Evolutionary conservation across 306 rosid genomes (phyloP).

Genomic region (Ceratonia siliqua): DNA sequence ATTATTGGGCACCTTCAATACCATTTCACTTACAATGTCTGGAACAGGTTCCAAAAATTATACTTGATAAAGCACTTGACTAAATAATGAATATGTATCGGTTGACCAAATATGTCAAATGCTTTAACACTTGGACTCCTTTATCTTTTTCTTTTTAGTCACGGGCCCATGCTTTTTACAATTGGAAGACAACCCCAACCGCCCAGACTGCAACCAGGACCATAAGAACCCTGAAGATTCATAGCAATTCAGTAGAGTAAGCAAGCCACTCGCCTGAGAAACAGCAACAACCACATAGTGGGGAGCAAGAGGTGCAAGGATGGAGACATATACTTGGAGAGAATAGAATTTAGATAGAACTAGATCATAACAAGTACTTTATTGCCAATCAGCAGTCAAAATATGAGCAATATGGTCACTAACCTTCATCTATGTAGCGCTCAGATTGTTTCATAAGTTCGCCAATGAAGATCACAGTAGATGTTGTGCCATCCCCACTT

Average conservation of each 20-base stretch:
- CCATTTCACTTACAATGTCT: background rate
- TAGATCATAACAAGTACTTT: background rate
- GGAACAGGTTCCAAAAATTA: background rate
- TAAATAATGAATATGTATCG: background rate
- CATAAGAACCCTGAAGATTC: background rate
- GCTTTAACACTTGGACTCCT: background rate
- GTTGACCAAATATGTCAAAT: background rate
- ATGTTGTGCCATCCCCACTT: constrained; percentile 96
- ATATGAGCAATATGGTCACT: constrained; percentile 6
- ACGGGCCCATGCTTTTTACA: background rate
- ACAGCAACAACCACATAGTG: background rate
- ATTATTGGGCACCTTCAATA: background rate
- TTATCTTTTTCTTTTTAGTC: too few relatives aligned
- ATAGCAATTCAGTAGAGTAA: background rate
- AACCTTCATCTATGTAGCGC: constrained; percentile 89
- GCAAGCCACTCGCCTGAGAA: background rate
- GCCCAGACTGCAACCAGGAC: background rate
- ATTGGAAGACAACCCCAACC: background rate
- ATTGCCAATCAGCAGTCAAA: background rate
- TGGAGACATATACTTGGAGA: background rate
- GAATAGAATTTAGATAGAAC: background rate
- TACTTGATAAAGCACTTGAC: background rate
- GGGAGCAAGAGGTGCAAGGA: background rate
- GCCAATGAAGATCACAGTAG: constrained; percentile 91
- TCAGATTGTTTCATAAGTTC: constrained; percentile 98